Base-by-base conservation (phyloP, 1,139 yeast species). In the Magnusiomyces sp. region DNA sequence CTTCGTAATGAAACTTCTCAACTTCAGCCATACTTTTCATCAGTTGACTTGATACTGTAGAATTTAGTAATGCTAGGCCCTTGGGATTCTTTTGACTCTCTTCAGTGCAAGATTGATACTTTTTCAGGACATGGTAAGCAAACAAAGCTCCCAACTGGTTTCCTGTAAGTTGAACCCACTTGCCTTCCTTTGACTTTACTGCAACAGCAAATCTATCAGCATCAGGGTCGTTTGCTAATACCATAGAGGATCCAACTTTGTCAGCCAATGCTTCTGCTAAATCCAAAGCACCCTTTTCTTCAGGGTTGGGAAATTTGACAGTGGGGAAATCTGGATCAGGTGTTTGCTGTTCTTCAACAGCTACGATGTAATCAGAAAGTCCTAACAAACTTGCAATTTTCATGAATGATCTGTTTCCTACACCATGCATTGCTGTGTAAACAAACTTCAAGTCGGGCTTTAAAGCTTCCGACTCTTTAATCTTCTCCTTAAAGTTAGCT, bases 381-480 rank as follows among this genome's bases (percentile, higher is more conserved):
- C 65, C 72, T 33, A 58, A 60, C 44, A 50, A 65, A 48, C 47
- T 56, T 48, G 52, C 63, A 31, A 58, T 62, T 43, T 46, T 60
- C 56, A 39, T 66, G 59, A 67, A 58, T 53, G 63, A 47, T 40
- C 64, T 61, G 41, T 73, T 68, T 0, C 98, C 97, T 11, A 90
- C 95, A 2, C 97, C 98, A 65, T 92, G 97, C 82, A 92, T 81
- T 14, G 97, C 95, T 0, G 97, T 90, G 62, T 90, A 92, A 1
- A 88, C 86, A 58, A 84, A 81, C 51, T 68, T 68, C 55, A 73
- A 69, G 20, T 59, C 59, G 6, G 71, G 48, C 13, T 51, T 50
- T 1, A 50, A 46, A n/a, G 44, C 9, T 17, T 45, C 48, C 27
- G 38, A 34, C 32, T 43, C 38, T 41, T 44, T 36, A 13, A 11